Base-by-base conservation (phyloP, 257 asterid species). In the Lycium ferocissimum region DNA sequence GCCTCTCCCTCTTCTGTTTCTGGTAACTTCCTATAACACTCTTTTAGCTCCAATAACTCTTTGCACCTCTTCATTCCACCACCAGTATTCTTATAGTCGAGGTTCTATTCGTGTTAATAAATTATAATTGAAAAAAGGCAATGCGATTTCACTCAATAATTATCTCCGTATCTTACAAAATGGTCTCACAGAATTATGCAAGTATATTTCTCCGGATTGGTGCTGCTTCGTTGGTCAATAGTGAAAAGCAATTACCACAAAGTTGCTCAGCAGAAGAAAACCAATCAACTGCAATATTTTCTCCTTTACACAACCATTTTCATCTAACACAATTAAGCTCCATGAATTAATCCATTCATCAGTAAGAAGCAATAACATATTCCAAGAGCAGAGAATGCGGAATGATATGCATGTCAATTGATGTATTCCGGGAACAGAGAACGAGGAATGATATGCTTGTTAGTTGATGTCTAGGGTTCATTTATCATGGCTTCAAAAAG, bases 201-300 rank as follows among this genome's bases (percentile, higher is more conserved):
- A 22, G 62, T 75, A 47, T 49, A 45, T 20, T 75, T 26, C 18
- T 26, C 38, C 13, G 15, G 43, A 49, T 49, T 75, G 43, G 43
- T 49, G 59, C 26, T 75, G 62, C 43, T 54, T 75, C 22, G 4
- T 12, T 49, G 35, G 61, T 26, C 33, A 18, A 40, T 20, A 70
- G 49, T 53, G 33, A 78, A 78, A 78, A 78, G 10, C 33, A 53
- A 33, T 53, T 33, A 54, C 38, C 61, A 51, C 20, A 78, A 53
- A 78, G 65, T 78, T 78, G 26, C 65, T 53, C 65, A 53, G 2
- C 2, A 18, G 6, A 53, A 78, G 14, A 13, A 45, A 78, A 14
- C n/a, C 82, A 78, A 78, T 53, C 9, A 53, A 53, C 45, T 78
- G 65, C 66, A 78, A 53, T 78, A 3, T 8, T 76, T 33, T 76